Base-by-base conservation (phyloP, 768 basidiomycete species). In the Lenzites betulinus region DNA sequence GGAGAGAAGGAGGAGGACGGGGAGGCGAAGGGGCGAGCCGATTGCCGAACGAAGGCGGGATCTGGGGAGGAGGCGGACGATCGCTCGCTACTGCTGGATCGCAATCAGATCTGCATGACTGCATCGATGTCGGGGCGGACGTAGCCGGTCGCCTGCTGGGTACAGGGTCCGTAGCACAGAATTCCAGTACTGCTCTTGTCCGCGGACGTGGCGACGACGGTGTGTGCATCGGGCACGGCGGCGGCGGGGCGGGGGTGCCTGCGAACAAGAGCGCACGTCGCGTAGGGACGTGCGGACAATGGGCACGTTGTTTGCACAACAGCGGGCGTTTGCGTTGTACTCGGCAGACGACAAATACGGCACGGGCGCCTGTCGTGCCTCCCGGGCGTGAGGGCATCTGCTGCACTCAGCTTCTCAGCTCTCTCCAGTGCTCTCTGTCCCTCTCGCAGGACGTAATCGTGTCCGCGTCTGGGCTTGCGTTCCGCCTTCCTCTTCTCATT, bases 381-480 rank as follows among this genome's bases (percentile, higher is more conserved):
- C n/a, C n/a, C 16, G 42, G 20, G 35, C 2, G 54, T 22, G 22
- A 62, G 62, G 59, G 20, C 20, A 16, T 25, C 57, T 60, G 54
- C 57, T 51, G 56, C 26, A 25, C 51, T 44, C 41, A 18, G 25
- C 51, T 39, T 49, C 47, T 50, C 48, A 50, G 42, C 38, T 59
- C 60, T 61, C 57, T 60, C 9, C 43, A 44, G 43, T 18, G 15
- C 38, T 39, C 35, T 36, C 60, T 38, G 59, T 61, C 60, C 54
- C 48, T 55, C 60, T 61, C 56, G 20, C 43, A 58, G 61, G 64
- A 67, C 63, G 64, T 67, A 67, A 65, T 61, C 59, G 66, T 59
- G 67, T 67, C 70, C 67, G 64, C 63, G 65, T 65, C 65, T 59
- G 60, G 65, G 70, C 58, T 62, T 61, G 58, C 53, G 43, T 65